Evolutionary conservation across 1,284 basidiomycete genomes (phyloP).

Genomic region (Trichosporon faecale): DNA sequence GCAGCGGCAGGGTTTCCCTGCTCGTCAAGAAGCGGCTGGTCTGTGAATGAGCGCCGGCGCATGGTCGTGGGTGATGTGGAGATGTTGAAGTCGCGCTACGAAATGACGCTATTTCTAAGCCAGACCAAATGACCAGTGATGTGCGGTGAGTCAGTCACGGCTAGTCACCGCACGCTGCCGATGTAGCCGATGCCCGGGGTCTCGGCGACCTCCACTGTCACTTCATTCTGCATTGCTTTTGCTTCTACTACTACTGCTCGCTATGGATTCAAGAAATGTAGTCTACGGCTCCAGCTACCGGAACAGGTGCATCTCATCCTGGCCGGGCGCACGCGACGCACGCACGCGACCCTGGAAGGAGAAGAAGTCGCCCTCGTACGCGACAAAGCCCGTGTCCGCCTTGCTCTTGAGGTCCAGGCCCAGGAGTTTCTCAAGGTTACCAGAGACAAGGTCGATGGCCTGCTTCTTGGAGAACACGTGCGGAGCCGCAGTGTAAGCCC

Average conservation of each 20-base stretch:
- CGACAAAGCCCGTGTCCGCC: conserved; percentile 60
- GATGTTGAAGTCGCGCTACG: background rate
- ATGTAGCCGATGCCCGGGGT: background rate
- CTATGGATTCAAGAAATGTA: background rate
- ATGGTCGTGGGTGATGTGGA: background rate
- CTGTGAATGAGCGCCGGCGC: conserved; percentile 4
- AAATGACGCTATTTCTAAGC: background rate
- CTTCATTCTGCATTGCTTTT: background rate
- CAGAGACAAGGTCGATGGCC: conserved; percentile 62
- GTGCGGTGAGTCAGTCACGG: background rate
- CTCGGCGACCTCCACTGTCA: background rate
- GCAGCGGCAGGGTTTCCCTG: background rate
- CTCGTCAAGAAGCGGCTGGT: background rate
- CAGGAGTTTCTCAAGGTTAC: conserved; percentile 65
- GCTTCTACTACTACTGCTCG: background rate
- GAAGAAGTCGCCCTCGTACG: conserved; percentile 56
- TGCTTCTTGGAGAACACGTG: conserved; percentile 57
- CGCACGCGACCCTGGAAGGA: conserved; percentile 37
- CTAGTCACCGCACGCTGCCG: background rate
- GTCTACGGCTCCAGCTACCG: background rate
- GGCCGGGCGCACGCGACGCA: conserved; percentile 33
- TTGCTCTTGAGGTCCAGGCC: conserved; percentile 52
- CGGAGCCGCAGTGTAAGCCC: conserved; percentile 57
- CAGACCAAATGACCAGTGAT: no score
- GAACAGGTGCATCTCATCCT: conserved; percentile 33